Evolutionary conservation across 2,329 filamentous ascomycete genomes (phyloP).

Genomic region (Epichloe typhina): DNA sequence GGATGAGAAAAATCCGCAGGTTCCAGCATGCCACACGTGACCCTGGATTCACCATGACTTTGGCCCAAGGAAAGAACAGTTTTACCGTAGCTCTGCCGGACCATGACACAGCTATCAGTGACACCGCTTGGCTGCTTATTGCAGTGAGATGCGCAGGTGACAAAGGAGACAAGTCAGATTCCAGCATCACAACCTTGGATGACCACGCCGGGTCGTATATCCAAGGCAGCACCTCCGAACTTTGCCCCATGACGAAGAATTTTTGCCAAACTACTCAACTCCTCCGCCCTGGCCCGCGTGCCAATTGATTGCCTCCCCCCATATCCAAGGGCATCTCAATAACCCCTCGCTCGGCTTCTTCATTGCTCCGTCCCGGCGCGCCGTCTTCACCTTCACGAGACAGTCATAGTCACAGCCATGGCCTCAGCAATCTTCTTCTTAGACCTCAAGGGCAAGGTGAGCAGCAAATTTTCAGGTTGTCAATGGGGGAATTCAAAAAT

Average conservation of each 20-base stretch:
- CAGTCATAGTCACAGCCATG: constrained; percentile 41
- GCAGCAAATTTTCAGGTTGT: background rate
- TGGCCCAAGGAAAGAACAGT: background rate
- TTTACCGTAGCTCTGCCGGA: constrained; percentile 9
- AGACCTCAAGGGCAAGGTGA: constrained; percentile 97
- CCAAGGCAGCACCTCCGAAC: background rate
- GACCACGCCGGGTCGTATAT: background rate
- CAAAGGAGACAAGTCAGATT: background rate
- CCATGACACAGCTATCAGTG: background rate
- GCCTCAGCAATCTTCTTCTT: constrained; percentile 97
- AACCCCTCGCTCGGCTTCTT: background rate
- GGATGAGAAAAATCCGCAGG: background rate
- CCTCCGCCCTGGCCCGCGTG: constrained; percentile 12
- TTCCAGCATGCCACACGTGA: constrained; percentile 7
- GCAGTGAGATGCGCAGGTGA: background rate
- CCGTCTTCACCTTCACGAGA: background rate
- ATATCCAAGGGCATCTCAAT: background rate
- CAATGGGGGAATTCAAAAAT: no score
- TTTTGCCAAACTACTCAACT: background rate
- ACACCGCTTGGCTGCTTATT: background rate
- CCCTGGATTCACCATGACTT: no score
- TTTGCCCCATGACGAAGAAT: constrained; percentile 1
- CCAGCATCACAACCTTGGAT: background rate
- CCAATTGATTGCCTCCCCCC: constrained; percentile 12
- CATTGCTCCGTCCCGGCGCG: background rate